These are phyloP conservation scores for Aspergillus brunneoviolaceus DNA, from an alignment of 2,329 filamentous ascomycete species.

Conservation along the genomic window DNA sequence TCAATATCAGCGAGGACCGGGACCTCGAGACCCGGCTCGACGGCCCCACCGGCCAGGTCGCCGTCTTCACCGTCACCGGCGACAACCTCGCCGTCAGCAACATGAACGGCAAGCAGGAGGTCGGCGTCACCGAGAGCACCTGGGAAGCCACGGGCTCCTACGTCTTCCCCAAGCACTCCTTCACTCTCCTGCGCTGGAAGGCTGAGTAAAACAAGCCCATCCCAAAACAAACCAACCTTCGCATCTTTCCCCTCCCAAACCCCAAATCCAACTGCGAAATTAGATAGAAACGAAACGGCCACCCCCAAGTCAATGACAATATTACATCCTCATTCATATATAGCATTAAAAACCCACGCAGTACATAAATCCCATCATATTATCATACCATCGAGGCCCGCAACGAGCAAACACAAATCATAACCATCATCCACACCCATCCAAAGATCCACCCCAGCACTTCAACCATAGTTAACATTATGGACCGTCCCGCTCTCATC, in stretches of 20 bases:
- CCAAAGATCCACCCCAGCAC: neutral
- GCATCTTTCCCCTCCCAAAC: neutral
- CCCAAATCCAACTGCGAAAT: neutral
- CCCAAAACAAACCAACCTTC: neutral
- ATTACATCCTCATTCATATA: neutral
- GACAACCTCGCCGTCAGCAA: slow-evolving; percentile 60
- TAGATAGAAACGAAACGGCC: neutral
- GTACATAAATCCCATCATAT: neutral
- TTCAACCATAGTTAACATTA: slow-evolving; percentile 44
- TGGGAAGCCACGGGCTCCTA: slow-evolving; percentile 66
- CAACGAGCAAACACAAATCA: neutral
- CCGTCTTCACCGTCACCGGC: slow-evolving; percentile 65
- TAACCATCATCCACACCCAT: neutral
- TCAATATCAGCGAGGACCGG: slow-evolving; percentile 66
- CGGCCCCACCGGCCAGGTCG: slow-evolving; percentile 54
- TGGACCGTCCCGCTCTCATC: slow-evolving; percentile 45
- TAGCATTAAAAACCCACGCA: neutral
- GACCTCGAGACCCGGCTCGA: slow-evolving; percentile 61
- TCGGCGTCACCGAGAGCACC: slow-evolving; percentile 58
- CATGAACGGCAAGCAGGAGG: slow-evolving; percentile 61
- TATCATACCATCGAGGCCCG: neutral
- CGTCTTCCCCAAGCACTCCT: slow-evolving; percentile 67
- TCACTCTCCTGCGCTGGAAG: slow-evolving; percentile 65
- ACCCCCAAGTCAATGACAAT: neutral
- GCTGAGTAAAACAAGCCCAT: slow-evolving; percentile 14